Conservation (phyloP, 164 flowering plant genomes). For the Umbilicus rupestris region DNA sequence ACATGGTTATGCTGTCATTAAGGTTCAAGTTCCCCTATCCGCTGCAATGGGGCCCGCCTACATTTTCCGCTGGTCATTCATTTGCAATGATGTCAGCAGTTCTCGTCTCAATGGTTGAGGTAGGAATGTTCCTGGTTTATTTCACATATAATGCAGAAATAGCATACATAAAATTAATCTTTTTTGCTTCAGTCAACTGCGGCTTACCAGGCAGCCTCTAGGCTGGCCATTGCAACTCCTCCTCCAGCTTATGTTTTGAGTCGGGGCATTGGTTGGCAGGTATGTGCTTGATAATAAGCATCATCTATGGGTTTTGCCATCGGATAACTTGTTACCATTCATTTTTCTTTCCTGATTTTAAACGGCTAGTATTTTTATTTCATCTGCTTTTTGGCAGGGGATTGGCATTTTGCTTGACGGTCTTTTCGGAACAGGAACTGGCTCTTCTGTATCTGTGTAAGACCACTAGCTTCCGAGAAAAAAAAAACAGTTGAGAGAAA, state of each 20-base stretch:
- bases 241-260: constrained; percentile 98
- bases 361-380: not conserved
- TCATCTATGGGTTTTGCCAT: not conserved
- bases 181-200: constrained; percentile 60
- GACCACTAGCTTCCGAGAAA: constrained; percentile 17
- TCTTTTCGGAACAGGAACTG: constrained; percentile 81
- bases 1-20: constrained; percentile 7
- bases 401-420: constrained; percentile 89
- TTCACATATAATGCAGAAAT: not conserved
- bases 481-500: too few relatives aligned
- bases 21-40: constrained; percentile 84
- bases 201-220: constrained; percentile 90
- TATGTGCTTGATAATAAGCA: constrained; percentile 15
- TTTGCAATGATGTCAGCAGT: constrained; percentile 86
- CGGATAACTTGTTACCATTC: not conserved
- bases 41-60: constrained; percentile 81
- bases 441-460: constrained; percentile 95
- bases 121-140: constrained; percentile 12
- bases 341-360: not conserved
- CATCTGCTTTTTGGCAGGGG: constrained; percentile 53
- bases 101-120: constrained; percentile 82
- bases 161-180: not conserved
- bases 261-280: constrained; percentile 99
- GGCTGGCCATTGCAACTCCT: constrained; percentile 98
- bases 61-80: constrained; percentile 68